Conservation (phyloP, 306 rosid genomes). For the Hippophae rhamnoides region DNA sequence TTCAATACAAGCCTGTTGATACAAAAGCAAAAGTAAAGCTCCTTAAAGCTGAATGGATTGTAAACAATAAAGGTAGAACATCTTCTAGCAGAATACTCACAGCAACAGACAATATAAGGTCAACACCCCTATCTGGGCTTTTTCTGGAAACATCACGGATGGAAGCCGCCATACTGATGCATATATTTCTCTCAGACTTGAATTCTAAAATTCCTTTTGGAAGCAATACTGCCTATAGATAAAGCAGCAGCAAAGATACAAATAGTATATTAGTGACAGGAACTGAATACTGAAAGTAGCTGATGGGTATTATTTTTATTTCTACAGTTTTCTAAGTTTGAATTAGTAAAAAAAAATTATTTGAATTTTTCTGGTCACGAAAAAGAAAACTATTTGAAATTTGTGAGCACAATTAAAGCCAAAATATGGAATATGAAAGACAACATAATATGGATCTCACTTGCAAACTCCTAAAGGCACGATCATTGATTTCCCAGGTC, state of each 20-base stretch:
- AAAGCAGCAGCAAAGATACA: slow-evolving; percentile 18
- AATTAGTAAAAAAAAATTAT: neutral
- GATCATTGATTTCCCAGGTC: slow-evolving; percentile 92
- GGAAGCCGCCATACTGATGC: slow-evolving; percentile 81
- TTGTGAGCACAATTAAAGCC: neutral
- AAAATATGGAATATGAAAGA: slow-evolving; percentile 12
- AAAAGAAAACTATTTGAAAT: neutral
- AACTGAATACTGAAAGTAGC: slow-evolving; percentile 3
- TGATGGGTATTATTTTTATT: neutral
- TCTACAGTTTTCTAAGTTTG: slow-evolving; percentile 7
- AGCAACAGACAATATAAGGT: slow-evolving; percentile 88
- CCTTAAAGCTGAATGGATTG: slow-evolving; percentile 21
- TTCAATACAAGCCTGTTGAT: slow-evolving; percentile 77
- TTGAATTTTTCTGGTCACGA: no score
- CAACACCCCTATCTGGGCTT: slow-evolving; percentile 91
- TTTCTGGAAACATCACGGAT: slow-evolving; percentile 83
- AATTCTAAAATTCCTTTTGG: slow-evolving; percentile 59
- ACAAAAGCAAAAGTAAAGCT: slow-evolving; percentile 14
- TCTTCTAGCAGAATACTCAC: slow-evolving; percentile 31
- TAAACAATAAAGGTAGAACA: slow-evolving; percentile 20
- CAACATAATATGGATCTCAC: slow-evolving; percentile 33
- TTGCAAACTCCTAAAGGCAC: slow-evolving; percentile 86
- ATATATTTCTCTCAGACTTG: slow-evolving; percentile 49
- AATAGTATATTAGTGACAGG: slow-evolving; percentile 10
- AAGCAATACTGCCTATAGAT: slow-evolving; percentile 54